A percentile compares a stretch with the other conserved stretches of the same genome.
Conservation (phyloP, 495 filamentous ascomycete genomes). For the Talaromyces adpressus region DNA sequence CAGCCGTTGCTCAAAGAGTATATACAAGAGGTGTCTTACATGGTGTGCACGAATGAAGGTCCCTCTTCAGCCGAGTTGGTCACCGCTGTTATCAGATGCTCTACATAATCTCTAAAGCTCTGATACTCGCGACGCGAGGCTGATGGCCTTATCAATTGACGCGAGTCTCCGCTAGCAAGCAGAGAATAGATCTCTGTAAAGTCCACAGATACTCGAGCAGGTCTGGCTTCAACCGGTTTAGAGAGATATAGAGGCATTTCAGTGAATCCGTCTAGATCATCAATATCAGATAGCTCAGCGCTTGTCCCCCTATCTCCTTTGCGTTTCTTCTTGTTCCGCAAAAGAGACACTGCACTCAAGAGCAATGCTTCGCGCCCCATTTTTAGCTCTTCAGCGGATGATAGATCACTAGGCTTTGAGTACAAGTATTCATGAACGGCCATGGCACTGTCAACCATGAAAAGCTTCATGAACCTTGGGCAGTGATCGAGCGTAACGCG, state of each 20-base stretch:
- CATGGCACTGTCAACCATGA: constrained; percentile 25
- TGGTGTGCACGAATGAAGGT: neutral
- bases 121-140: neutral
- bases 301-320: neutral
- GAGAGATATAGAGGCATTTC: neutral
- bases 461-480: constrained; percentile 28
- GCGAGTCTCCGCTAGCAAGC: neutral
- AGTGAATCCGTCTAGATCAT: neutral
- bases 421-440: constrained; percentile 27
- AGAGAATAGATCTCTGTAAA: neutral
- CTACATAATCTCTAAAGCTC: constrained; percentile 5
- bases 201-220: neutral
- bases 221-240: neutral
- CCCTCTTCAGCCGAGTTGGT: neutral
- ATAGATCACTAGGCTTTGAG: constrained; percentile 25
- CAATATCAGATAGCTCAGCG: neutral
- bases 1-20: neutral
- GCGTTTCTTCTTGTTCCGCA: neutral
- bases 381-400: constrained; percentile 22
- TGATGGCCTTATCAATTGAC: neutral
- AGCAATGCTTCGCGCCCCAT: constrained; percentile 10
- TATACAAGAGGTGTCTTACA: neutral
- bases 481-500: neutral
- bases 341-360: constrained; percentile 7
- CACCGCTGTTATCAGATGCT: neutral